Conservation (phyloP, 2,329 filamentous ascomycete genomes). For the Fusarium keratoplasticum region DNA sequence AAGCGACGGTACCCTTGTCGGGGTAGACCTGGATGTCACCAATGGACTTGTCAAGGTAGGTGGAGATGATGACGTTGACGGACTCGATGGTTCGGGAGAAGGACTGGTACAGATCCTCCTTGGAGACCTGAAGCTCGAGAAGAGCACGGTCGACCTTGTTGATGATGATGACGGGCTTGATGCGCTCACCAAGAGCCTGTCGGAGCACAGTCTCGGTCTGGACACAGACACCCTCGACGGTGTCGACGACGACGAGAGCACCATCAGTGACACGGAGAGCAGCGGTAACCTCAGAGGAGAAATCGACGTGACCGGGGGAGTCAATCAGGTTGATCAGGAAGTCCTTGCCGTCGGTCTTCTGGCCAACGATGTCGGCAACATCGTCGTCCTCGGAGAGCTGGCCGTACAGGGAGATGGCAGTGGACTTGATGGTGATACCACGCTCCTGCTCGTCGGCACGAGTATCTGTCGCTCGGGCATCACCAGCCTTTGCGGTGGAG, state of each 20-base stretch:
- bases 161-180: conserved; percentile 99
- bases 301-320: conserved; percentile 99
- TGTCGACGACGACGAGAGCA: conserved; percentile 99
- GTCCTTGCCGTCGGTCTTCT: conserved; percentile 90
- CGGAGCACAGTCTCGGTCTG: conserved; percentile 99
- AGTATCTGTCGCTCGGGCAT: conserved; percentile 96
- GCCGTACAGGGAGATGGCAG: conserved; percentile 98
- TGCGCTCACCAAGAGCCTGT: conserved; percentile 99
- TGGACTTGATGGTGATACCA: conserved; percentile 99
- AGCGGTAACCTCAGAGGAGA: conserved; percentile 99
- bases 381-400: conserved; percentile 84
- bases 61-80: conserved; percentile 99
- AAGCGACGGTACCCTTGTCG: conserved; percentile 96
- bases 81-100: conserved; percentile 99
- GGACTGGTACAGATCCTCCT: conserved; percentile 99
- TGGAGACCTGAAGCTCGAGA: conserved; percentile 97
- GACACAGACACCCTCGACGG: conserved; percentile 99
- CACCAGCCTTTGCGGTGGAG: conserved; percentile 96
- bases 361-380: conserved; percentile 91
- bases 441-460: conserved; percentile 98
- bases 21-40: conserved; percentile 99
- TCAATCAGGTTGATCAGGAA: conserved; percentile 99
- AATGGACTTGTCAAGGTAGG: conserved; percentile 95
- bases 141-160: conserved; percentile 99
- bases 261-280: conserved; percentile 99